These are phyloP conservation scores for Backusella psychrophila DNA, from an alignment of 192 early-diverging fungal genomes.

Conservation along the genomic window DNA sequence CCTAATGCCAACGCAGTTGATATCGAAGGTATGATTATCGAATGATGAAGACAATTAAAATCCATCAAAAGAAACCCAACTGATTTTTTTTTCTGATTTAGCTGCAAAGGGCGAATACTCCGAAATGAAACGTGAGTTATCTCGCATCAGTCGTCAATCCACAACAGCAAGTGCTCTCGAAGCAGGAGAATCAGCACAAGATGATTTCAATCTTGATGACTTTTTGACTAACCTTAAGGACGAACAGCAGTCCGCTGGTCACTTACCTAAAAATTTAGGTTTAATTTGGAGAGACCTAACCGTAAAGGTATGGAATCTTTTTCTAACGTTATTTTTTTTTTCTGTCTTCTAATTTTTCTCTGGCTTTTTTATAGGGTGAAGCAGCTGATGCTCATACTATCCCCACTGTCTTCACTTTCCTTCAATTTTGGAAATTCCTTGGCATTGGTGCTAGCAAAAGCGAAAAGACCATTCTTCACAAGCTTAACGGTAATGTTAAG, in stretches of 20 bases:
- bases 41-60: not conserved
- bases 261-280: slow-evolving; percentile 31
- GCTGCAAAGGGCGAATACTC: slow-evolving; percentile 29
- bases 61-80: not conserved
- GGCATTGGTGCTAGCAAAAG: not conserved
- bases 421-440: slow-evolving; percentile 33
- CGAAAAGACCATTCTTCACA: slow-evolving; percentile 49
- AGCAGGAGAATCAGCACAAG: slow-evolving; percentile 17
- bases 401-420: slow-evolving; percentile 16
- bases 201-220: slow-evolving; percentile 29
- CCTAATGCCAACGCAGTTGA: slow-evolving; percentile 26
- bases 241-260: slow-evolving; percentile 11
- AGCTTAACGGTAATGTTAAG: slow-evolving; percentile 62
- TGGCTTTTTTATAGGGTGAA: slow-evolving; percentile 19
- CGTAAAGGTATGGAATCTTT: slow-evolving; percentile 17
- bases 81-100: slow-evolving; percentile 16
- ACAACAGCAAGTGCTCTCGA: slow-evolving; percentile 20
- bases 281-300: slow-evolving; percentile 32
- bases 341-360: not conserved
- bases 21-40: slow-evolving; percentile 20
- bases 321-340: not conserved
- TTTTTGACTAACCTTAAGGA: slow-evolving; percentile 14
- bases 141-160: slow-evolving; percentile 23
- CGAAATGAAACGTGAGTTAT: slow-evolving; percentile 30
- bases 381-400: slow-evolving; percentile 35